A percentile compares a stretch with the other conserved stretches of the same genome.
Conservation (phyloP, 306 rosid species). For the Comarum palustre region DNA sequence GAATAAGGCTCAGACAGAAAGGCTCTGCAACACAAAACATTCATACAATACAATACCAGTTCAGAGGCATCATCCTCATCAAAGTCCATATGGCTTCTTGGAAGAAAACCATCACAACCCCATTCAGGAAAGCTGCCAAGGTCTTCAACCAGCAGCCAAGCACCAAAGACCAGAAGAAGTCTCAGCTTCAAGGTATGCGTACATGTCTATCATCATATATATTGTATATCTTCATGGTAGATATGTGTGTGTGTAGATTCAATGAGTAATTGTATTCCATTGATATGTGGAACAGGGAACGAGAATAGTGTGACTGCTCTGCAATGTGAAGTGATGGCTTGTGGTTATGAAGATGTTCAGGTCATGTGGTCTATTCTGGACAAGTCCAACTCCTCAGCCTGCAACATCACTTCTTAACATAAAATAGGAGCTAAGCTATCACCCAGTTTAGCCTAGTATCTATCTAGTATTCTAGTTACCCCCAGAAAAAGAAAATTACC, state of each 20-base stretch:
- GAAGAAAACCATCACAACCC: slow-evolving; percentile 89
- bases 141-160: slow-evolving; percentile 62
- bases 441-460: not conserved
- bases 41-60: not conserved
- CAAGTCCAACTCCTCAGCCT: slow-evolving; percentile 63
- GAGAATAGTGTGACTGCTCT: slow-evolving; percentile 64
- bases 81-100: slow-evolving; percentile 58
- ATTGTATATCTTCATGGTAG: not conserved
- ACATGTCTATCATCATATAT: not conserved
- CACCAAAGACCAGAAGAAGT: slow-evolving; percentile 50
- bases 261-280: not conserved
- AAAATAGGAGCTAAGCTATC: not conserved
- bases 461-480: not conserved
- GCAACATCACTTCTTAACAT: slow-evolving; percentile 51
- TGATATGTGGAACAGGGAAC: slow-evolving; percentile 37
- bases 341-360: slow-evolving; percentile 89
- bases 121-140: slow-evolving; percentile 82
- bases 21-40: not conserved
- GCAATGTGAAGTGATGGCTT: slow-evolving; percentile 95
- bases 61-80: not conserved
- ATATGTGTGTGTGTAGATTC: not conserved
- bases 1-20: slow-evolving; percentile 5
- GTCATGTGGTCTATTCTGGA: slow-evolving; percentile 97
- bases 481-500: not conserved
- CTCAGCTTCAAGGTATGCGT: slow-evolving; percentile 54